Base-by-base conservation (phyloP, 2,329 filamentous ascomycete species). In the Lasiodiplodia gonubiensis region DNA sequence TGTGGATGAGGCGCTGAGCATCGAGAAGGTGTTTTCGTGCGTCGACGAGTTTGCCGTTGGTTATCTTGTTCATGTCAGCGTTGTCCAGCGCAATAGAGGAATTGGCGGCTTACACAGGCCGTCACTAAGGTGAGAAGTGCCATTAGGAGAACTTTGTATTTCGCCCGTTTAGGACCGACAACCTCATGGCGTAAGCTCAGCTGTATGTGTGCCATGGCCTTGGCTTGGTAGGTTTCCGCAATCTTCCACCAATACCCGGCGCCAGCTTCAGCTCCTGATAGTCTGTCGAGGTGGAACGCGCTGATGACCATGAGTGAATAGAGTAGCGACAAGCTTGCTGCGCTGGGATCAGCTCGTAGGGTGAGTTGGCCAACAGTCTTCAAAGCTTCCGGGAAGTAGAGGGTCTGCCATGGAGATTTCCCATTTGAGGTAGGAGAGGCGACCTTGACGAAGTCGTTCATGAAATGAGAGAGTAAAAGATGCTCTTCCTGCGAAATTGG, bases 1-100 rank as follows among this genome's bases (percentile, higher is more conserved):
- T 7, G 30, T 63, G 59, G 21, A 64, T 54, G 14, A 64, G 14
- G 10, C 33, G 23, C 10, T 64, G 48, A 4, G 61, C 61, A 39
- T 64, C 61, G 18, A 53, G 49, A 2, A 64, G 35, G 23, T 53
- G 46, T 21, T 30, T 64, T n/a, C 61, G 48, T 16, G 37, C 51
- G 21, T 64, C 59, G n/a, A 51, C 59, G 10, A 63, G 59, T 27
- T 64, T 64, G 5, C 51, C 48, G 35, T 64, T 64, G 10, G 51
- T 64, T 4, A 64, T n/a, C 61, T 63, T 18, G 27, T 12, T 16
- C 8, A 2, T 10, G 18, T 63, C n/a, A 63, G 46, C 18, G n/a
- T 21, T 18, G 5, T 12, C 23, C 0, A 3, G 5, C 18, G 4
- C 10, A 18, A n/a, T 11, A 10, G 1, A 4, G 2, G n/a, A 4